Percentiles rank a stretch among this genome's conserved stretches.
Evolutionary conservation across 2,329 filamentous ascomycete genomes (phyloP).

Genomic region (Venturia oleaginea): DNA sequence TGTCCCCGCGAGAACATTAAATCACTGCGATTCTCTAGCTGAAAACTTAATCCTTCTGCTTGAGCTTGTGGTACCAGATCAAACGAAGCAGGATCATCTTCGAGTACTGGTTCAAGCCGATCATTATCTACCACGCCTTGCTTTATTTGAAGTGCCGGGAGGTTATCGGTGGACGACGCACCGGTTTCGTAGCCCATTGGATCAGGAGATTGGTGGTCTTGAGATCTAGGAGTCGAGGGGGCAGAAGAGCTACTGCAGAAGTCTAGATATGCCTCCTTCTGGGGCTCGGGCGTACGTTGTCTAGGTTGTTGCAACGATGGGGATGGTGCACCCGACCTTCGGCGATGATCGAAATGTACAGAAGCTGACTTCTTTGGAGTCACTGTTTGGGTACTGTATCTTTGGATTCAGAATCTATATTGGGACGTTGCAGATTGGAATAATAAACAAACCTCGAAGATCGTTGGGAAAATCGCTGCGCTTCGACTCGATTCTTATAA

Average conservation of each 20-base stretch:
- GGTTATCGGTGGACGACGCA: slow-evolving; percentile 26
- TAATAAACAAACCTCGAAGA: not conserved
- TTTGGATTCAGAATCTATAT: not conserved
- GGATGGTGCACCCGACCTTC: not conserved
- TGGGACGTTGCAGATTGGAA: not conserved
- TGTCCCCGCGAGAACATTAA: slow-evolving; percentile 58
- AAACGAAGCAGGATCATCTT: slow-evolving; percentile 45
- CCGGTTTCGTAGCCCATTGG: slow-evolving; percentile 25
- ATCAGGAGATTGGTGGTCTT: slow-evolving; percentile 21
- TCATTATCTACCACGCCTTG: slow-evolving; percentile 32
- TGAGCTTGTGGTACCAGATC: slow-evolving; percentile 40
- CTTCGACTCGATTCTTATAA: not conserved
- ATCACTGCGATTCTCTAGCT: slow-evolving; percentile 56
- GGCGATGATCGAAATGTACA: not conserved
- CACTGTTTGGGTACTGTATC: not conserved
- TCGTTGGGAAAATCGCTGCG: not conserved
- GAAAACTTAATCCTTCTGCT: slow-evolving; percentile 33
- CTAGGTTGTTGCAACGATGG: not conserved
- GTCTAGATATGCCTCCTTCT: not conserved
- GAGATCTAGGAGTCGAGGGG: slow-evolving; percentile 9
- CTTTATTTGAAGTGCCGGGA: slow-evolving; percentile 37
- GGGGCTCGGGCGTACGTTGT: not conserved
- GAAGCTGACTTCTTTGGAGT: not conserved
- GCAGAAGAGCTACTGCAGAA: not conserved
- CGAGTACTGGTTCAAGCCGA: slow-evolving; percentile 38